Evolutionary conservation across 2,329 filamentous ascomycete species (phyloP).

Genomic region (Penicillium sp.): DNA sequence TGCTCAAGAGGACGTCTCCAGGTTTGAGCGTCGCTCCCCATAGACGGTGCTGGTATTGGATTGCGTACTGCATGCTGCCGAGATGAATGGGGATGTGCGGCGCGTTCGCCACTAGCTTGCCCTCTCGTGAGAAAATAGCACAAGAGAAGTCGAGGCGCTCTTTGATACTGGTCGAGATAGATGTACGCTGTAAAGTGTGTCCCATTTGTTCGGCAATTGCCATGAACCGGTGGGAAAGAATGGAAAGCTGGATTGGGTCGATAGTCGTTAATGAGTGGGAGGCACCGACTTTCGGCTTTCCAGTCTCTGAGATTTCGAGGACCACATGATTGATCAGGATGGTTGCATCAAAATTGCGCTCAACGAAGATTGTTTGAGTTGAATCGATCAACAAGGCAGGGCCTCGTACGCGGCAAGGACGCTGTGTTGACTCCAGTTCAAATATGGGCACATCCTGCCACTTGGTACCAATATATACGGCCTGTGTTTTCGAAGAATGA

Average conservation of each 20-base stretch:
- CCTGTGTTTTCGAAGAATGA: background rate
- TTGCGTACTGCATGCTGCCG: slow-evolving; percentile 77
- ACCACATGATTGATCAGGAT: slow-evolving; percentile 80
- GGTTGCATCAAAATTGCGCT: slow-evolving; percentile 70
- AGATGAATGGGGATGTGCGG: slow-evolving; percentile 79
- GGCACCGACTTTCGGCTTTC: background rate
- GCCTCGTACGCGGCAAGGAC: slow-evolving; percentile 18
- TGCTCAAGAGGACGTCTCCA: slow-evolving; percentile 66
- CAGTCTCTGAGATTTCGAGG: slow-evolving; percentile 57
- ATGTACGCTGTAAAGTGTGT: slow-evolving; percentile 73
- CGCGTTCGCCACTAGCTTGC: slow-evolving; percentile 66
- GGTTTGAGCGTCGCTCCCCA: slow-evolving; percentile 69
- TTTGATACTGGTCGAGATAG: slow-evolving; percentile 75
- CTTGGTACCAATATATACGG: background rate
- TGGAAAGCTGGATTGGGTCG: slow-evolving; percentile 73
- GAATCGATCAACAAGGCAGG: slow-evolving; percentile 60
- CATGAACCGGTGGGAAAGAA: slow-evolving; percentile 82
- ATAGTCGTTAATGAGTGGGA: slow-evolving; percentile 47
- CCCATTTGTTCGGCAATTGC: slow-evolving; percentile 84
- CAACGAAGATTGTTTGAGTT: slow-evolving; percentile 79
- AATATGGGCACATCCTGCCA: slow-evolving; percentile 24
- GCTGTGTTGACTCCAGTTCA: slow-evolving; percentile 24
- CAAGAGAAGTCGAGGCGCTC: slow-evolving; percentile 82
- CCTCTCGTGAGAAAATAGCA: slow-evolving; percentile 71
- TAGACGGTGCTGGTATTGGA: slow-evolving; percentile 71